Conservation (phyloP, 2,329 filamentous ascomycete species). For the Pyrenophora teres region DNA sequence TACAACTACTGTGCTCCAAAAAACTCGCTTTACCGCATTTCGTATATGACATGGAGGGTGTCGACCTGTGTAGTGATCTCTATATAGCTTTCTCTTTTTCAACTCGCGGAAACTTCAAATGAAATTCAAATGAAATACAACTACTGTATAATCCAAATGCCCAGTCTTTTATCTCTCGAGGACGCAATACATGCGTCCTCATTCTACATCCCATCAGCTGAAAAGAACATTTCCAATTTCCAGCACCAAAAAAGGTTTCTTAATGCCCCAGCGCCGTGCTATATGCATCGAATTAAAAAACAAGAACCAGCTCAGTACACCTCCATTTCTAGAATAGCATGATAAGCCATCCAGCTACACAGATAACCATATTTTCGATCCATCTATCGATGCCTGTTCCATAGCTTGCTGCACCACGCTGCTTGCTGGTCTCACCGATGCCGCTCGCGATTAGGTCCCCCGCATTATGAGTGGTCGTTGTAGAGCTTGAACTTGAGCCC, state of each 20-base stretch:
- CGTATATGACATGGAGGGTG: too few species aligned
- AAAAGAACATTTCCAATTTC: too few species aligned
- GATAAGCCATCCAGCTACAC: conserved; percentile 35
- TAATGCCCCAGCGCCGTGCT: conserved; percentile 6
- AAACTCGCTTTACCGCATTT: too few species aligned
- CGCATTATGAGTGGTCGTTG: conserved; percentile 11
- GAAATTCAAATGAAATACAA: background rate
- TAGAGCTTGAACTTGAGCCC: conserved; percentile 7
- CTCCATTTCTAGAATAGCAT: conserved; percentile 25
- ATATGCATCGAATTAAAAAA: conserved; percentile 7
- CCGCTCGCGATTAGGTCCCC: conserved; percentile 37
- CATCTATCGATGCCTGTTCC: conserved; percentile 28
- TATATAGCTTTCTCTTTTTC: too few species aligned
- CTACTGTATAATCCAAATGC: too few species aligned
- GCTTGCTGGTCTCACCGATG: conserved; percentile 26
- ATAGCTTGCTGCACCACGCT: conserved; percentile 9
- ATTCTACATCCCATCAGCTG: background rate
- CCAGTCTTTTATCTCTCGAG: too few species aligned
- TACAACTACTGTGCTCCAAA: background rate
- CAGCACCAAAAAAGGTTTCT: background rate
- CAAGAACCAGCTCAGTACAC: background rate
- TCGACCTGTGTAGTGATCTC: too few species aligned
- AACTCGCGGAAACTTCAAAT: too few species aligned
- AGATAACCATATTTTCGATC: conserved; percentile 33
- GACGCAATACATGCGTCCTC: background rate